phyloP scores from a whole-genome alignment of 805 yeast genomes.

The Ogataea paradorogensis region DNA sequence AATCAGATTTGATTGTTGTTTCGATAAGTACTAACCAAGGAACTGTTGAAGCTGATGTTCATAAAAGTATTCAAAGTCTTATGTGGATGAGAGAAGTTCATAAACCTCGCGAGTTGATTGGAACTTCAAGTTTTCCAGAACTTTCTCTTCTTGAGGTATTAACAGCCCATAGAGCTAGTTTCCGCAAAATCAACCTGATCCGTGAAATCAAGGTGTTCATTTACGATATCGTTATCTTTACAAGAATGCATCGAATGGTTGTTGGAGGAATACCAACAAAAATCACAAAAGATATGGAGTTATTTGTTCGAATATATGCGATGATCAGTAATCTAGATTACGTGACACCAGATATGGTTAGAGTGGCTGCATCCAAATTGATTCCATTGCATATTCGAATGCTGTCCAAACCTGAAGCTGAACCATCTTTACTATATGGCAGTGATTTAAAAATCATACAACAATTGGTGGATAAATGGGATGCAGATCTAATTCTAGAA shows the following conservation, averaged over 20 bases:
- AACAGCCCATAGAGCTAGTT: background rate
- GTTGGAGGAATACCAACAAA: constrained; percentile 50
- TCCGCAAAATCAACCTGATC: constrained; percentile 34
- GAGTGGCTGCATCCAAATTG: constrained; percentile 45
- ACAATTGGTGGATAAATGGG: constrained; percentile 43
- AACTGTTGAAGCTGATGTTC: constrained; percentile 18
- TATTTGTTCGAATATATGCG: constrained; percentile 39
- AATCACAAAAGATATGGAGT: constrained; percentile 41
- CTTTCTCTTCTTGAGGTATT: constrained; percentile 2
- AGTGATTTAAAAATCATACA: constrained; percentile 44
- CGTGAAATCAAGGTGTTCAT: constrained; percentile 53
- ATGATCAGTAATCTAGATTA: constrained; percentile 38
- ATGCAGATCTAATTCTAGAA: constrained; percentile 47
- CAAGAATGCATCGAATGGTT: constrained; percentile 55
- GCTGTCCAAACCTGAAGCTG: constrained; percentile 37
- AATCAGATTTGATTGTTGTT: constrained; percentile 21
- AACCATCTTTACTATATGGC: constrained; percentile 55
- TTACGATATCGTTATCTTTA: constrained; percentile 52
- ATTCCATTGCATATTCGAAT: constrained; percentile 46
- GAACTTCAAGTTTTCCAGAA: background rate
- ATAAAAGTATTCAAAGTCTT: constrained; percentile 21
- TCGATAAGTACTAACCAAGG: constrained; percentile 18
- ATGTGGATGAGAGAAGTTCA: constrained; percentile 36
- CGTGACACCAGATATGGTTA: constrained; percentile 54
- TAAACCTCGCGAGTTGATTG: background rate